Evolutionary conservation across 148 eudicot species (phyloP).

Genomic region (Heliamphora exappendiculata): DNA sequence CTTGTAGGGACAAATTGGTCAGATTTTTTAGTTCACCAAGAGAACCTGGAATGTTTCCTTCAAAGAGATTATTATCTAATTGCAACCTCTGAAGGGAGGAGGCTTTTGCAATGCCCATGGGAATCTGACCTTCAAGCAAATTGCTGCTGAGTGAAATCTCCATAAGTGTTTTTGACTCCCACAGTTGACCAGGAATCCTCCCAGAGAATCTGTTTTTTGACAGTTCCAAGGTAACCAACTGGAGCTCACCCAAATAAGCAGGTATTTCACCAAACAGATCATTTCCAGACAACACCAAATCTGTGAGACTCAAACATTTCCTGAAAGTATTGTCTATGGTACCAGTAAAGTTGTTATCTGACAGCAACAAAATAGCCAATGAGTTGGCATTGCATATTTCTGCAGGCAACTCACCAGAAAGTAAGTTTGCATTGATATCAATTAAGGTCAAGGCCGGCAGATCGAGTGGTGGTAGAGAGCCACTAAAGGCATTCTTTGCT

Average conservation of each 20-base stretch:
- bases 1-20: constrained; percentile 75
- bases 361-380: constrained; percentile 32
- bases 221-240: constrained; percentile 52
- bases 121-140: constrained; percentile 54
- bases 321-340: constrained; percentile 47
- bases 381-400: constrained; percentile 50
- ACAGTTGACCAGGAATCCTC: constrained; percentile 51
- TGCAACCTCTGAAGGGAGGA: constrained; percentile 60
- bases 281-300: constrained; percentile 62
- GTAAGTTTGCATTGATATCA: constrained; percentile 55
- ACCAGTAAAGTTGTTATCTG: constrained; percentile 72
- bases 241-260: constrained; percentile 62
- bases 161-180: constrained; percentile 72
- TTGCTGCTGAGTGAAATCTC: constrained; percentile 56
- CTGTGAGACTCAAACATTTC: constrained; percentile 44
- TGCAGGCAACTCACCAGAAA: constrained; percentile 60
- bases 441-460: constrained; percentile 40
- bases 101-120: constrained; percentile 34
- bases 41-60: constrained; percentile 61
- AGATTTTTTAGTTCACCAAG: constrained; percentile 65
- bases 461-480: constrained; percentile 58
- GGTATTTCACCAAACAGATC: constrained; percentile 70
- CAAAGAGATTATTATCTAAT: constrained; percentile 59
- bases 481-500: constrained; percentile 49
- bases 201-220: constrained; percentile 67